phyloP scores from a whole-genome alignment of 2,329 filamentous ascomycete genomes.

The Colletotrichum australisinense region DNA sequence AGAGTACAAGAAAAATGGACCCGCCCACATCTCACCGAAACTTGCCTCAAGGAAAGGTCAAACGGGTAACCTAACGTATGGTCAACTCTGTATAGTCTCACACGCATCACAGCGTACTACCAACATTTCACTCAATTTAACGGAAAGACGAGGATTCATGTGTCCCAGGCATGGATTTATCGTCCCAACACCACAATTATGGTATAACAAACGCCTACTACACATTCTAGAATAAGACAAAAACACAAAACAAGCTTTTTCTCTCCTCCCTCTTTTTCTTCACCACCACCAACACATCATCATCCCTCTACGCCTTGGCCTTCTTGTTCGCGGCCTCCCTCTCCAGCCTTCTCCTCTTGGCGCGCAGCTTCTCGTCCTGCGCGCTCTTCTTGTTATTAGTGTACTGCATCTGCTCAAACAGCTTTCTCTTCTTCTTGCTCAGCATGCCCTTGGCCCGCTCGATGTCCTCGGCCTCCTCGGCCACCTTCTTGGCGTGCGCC shows the following conservation, averaged over 20 bases:
- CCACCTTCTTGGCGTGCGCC: conserved; percentile 75
- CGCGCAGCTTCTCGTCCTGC: conserved; percentile 86
- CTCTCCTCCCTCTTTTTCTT: background rate
- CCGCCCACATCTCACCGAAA: conserved; percentile 11
- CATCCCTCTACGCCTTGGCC: conserved; percentile 24
- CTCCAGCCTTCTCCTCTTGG: conserved; percentile 92
- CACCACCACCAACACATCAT: no score
- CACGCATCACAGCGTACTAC: background rate
- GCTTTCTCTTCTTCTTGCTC: conserved; percentile 96
- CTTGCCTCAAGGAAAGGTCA: background rate
- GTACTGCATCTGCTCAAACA: conserved; percentile 97
- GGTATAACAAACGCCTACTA: conserved; percentile 36
- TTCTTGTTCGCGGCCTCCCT: conserved; percentile 62
- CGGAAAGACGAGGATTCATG: no score
- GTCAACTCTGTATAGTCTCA: background rate
- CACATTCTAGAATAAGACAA: conserved; percentile 22
- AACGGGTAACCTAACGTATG: background rate
- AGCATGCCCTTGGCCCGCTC: conserved; percentile 98
- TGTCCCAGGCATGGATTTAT: conserved; percentile 20
- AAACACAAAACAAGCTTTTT: conserved; percentile 4
- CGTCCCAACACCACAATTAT: conserved; percentile 36
- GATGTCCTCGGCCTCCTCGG: conserved; percentile 85
- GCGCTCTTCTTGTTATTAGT: conserved; percentile 92
- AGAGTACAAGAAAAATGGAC: conserved; percentile 16
- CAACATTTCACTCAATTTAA: no score